Evolutionary conservation across 805 yeast species (phyloP).

Genomic region (Ogataea paraovalis): DNA sequence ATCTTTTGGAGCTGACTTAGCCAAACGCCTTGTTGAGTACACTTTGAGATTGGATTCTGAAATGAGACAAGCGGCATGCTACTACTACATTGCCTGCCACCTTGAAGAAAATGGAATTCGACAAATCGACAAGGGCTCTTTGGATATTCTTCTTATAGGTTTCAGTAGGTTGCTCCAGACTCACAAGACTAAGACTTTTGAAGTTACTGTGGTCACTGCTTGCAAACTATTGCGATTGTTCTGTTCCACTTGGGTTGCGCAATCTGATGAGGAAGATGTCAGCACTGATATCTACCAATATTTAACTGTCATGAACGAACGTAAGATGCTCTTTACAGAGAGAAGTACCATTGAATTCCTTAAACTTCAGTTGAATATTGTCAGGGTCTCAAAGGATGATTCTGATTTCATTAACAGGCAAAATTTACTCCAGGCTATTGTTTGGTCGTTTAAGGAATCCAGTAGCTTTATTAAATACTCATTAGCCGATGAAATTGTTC

Average conservation of each 20-base stretch:
- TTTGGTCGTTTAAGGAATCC: conserved; percentile 9
- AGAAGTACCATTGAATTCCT: conserved; percentile 30
- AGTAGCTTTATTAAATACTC: conserved; percentile 22
- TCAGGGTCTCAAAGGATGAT: conserved; percentile 15
- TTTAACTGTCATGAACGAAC: conserved; percentile 38
- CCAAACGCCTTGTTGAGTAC: conserved; percentile 5
- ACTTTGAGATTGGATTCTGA: conserved; percentile 8
- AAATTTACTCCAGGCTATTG: not conserved
- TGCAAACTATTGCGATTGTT: conserved; percentile 30
- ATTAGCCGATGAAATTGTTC: conserved; percentile 17
- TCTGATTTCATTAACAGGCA: conserved; percentile 1
- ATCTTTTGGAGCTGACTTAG: not conserved
- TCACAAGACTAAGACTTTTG: conserved; percentile 35
- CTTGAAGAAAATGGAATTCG: conserved; percentile 3
- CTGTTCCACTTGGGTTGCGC: conserved; percentile 26
- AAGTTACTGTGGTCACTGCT: conserved; percentile 33
- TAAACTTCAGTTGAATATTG: conserved; percentile 30
- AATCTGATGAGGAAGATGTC: conserved; percentile 35
- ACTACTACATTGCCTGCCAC: conserved; percentile 9
- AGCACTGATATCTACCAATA: conserved; percentile 46
- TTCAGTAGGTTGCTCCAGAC: conserved; percentile 15
- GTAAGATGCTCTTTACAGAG: conserved; percentile 38
- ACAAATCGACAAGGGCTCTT: not conserved
- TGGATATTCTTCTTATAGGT: conserved; percentile 11
- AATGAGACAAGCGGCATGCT: conserved; percentile 12